A percentile compares a stretch with the other conserved stretches of the same genome.
These are phyloP conservation scores for Symbiodinium pilosum DNA, from an alignment of 73 alveolate species.

Conservation along the genomic window DNA sequence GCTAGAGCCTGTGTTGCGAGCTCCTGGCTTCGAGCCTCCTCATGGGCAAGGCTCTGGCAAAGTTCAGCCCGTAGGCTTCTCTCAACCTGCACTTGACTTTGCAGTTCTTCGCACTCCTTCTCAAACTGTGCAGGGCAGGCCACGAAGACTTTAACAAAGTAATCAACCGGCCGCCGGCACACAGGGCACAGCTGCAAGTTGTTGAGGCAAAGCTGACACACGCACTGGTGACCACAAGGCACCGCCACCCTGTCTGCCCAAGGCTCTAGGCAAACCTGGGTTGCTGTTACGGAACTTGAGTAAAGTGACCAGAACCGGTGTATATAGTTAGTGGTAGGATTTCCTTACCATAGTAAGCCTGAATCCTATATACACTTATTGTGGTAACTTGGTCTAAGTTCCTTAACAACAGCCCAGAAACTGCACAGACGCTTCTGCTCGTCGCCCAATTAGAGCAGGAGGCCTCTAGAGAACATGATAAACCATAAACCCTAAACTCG, in stretches of 20 bases:
- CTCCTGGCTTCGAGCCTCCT: slow-evolving; percentile 5
- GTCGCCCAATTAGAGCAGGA: background rate
- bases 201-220: background rate
- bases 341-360: no score
- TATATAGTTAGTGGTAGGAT: no score
- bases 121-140: background rate
- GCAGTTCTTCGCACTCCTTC: background rate
- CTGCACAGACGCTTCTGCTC: background rate
- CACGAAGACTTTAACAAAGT: background rate
- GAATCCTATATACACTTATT: no score
- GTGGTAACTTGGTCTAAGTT: no score
- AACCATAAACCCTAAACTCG: no score
- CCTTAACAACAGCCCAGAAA: no score
- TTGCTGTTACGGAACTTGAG: no score
- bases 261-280: background rate
- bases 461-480: no score
- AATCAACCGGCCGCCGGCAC: background rate
- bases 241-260: background rate
- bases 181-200: background rate
- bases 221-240: slow-evolving; percentile 19
- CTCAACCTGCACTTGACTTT: no score
- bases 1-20: background rate
- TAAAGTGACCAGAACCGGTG: no score
- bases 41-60: background rate
- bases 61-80: background rate